Percentiles rank a stretch among this genome's conserved stretches.
phyloP scores from a whole-genome alignment of 164 flowering plant species.

The Vitis amurensis region DNA sequence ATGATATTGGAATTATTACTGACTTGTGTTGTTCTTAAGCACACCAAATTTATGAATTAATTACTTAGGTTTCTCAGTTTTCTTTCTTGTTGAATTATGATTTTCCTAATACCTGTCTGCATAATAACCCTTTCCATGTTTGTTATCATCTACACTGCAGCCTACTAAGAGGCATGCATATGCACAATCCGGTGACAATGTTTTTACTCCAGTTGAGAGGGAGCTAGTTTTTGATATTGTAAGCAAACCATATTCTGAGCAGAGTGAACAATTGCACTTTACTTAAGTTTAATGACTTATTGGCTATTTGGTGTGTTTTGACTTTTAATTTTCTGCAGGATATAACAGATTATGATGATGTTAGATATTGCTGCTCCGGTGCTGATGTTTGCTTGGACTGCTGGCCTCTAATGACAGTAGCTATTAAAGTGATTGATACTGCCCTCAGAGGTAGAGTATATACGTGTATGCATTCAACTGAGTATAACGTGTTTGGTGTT shows the following conservation, averaged over 20 bases:
- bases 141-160: constrained; percentile 34
- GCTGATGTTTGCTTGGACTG: constrained; percentile 92
- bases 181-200: constrained; percentile 71
- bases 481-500: neutral
- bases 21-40: no score
- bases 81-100: neutral
- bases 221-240: constrained; percentile 97
- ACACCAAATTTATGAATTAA: no score
- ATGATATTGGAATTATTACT: no score
- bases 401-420: constrained; percentile 97
- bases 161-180: constrained; percentile 93
- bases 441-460: constrained; percentile 75
- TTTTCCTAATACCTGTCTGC: neutral
- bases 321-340: constrained; percentile 48
- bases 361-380: constrained; percentile 94
- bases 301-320: constrained; percentile 6
- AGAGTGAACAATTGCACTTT: neutral
- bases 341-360: constrained; percentile 97
- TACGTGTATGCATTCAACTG: neutral
- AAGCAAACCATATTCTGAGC: constrained; percentile 29
- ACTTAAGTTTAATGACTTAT: neutral
- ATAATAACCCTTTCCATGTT: constrained; percentile 1
- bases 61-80: no score
- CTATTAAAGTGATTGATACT: constrained; percentile 90
- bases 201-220: constrained; percentile 84